A percentile compares a stretch with the other conserved stretches of the same genome.
These are phyloP conservation scores for Butyriboletus loyo DNA, from an alignment of 768 basidiomycete species.

Conservation along the genomic window DNA sequence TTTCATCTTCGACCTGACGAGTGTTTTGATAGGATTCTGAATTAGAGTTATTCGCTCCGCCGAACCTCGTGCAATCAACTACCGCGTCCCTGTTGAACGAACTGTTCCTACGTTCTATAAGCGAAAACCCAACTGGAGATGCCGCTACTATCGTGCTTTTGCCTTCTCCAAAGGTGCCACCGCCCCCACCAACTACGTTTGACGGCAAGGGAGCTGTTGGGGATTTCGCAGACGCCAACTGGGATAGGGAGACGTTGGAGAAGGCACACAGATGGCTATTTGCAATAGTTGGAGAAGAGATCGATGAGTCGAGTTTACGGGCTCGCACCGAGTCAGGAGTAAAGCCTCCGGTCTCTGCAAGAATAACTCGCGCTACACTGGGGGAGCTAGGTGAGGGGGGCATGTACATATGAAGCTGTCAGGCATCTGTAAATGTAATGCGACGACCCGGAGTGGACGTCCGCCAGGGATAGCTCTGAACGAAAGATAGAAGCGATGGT, in stretches of 20 bases:
- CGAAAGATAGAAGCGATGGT: not conserved
- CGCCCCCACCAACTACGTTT: slow-evolving; percentile 41
- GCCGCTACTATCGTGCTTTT: slow-evolving; percentile 38
- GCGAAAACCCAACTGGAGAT: not conserved
- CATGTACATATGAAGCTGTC: slow-evolving; percentile 45
- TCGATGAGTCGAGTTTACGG: slow-evolving; percentile 3
- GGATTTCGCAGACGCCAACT: slow-evolving; percentile 31
- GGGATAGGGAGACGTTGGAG: slow-evolving; percentile 36
- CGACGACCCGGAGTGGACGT: not conserved
- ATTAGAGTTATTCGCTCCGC: slow-evolving; percentile 45
- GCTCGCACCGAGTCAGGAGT: slow-evolving; percentile 11
- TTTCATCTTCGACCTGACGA: not conserved
- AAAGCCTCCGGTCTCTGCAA: not conserved
- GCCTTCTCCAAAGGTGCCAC: slow-evolving; percentile 44
- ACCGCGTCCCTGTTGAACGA: slow-evolving; percentile 49
- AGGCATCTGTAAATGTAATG: not conserved
- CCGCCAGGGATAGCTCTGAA: not conserved
- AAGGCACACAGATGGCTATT: slow-evolving; percentile 38
- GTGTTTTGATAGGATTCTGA: slow-evolving; percentile 28
- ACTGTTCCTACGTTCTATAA: slow-evolving; percentile 12
- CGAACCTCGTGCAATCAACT: slow-evolving; percentile 54
- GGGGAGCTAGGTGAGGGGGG: slow-evolving; percentile 45
- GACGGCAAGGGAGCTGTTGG: slow-evolving; percentile 25
- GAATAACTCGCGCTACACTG: slow-evolving; percentile 9
- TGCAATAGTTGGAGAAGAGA: slow-evolving; percentile 27